Conservation (phyloP, 805 yeast species). For the Henningerozyma blattae region DNA sequence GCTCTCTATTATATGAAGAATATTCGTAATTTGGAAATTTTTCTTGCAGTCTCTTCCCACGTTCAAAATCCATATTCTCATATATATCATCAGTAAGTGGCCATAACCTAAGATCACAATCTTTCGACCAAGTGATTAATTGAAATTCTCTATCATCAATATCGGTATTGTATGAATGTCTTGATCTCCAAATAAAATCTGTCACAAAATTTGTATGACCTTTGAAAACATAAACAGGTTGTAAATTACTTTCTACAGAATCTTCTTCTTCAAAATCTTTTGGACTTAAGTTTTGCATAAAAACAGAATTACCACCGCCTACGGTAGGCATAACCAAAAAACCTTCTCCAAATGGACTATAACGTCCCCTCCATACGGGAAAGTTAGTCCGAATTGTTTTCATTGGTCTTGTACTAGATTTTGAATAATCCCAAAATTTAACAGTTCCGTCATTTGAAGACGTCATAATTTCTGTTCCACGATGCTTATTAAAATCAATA, state of each 20-base stretch:
- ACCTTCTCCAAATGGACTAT: constrained; percentile 79
- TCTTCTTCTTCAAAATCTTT: constrained; percentile 4
- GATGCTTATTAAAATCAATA: constrained; percentile 61
- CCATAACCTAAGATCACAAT: constrained; percentile 78
- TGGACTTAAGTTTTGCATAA: constrained; percentile 21
- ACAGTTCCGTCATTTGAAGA: constrained; percentile 81
- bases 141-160: constrained; percentile 75
- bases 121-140: constrained; percentile 88
- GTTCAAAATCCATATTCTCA: constrained; percentile 32
- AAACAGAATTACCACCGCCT: constrained; percentile 55
- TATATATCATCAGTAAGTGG: constrained; percentile 41
- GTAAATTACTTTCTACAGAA: constrained; percentile 27
- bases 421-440: constrained; percentile 64
- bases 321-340: constrained; percentile 84
- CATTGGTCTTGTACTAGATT: constrained; percentile 32
- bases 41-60: constrained; percentile 27
- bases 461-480: constrained; percentile 52
- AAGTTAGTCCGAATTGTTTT: constrained; percentile 58
- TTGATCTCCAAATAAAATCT: constrained; percentile 79
- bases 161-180: constrained; percentile 34
- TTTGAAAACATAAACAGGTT: constrained; percentile 49
- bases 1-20: constrained; percentile 41
- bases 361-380: constrained; percentile 83
- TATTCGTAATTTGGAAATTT: constrained; percentile 33
- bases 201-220: constrained; percentile 81